These are phyloP conservation scores for Trichoderma oligosporum DNA, from an alignment of 2,329 filamentous ascomycete species.

Conservation along the genomic window DNA sequence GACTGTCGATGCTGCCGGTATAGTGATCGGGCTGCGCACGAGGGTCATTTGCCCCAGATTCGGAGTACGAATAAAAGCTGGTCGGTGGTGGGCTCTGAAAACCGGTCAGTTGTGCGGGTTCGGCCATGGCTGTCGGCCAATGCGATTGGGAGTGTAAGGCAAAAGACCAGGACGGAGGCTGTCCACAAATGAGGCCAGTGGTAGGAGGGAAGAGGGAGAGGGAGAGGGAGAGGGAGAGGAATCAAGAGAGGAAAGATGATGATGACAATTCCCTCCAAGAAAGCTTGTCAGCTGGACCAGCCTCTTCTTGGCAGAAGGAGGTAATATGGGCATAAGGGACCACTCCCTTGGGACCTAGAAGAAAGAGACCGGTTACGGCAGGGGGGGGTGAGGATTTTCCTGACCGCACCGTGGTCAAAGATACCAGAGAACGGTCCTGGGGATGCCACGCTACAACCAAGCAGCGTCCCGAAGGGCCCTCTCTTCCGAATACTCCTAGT, in stretches of 20 bases:
- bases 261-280: background rate
- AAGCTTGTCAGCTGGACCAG: slow-evolving; percentile 15
- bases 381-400: slow-evolving; percentile 12
- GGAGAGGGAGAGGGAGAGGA: background rate
- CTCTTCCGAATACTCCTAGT: no score
- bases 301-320: background rate
- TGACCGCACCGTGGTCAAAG: slow-evolving; percentile 17
- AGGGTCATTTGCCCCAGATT: slow-evolving; percentile 43
- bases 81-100: slow-evolving; percentile 30
- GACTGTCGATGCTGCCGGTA: slow-evolving; percentile 46
- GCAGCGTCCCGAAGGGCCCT: background rate
- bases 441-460: slow-evolving; percentile 3
- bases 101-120: slow-evolving; percentile 31
- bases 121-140: slow-evolving; percentile 26
- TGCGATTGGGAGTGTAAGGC: slow-evolving; percentile 13
- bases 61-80: slow-evolving; percentile 41
- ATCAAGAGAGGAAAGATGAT: background rate
- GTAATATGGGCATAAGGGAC: slow-evolving; percentile 2
- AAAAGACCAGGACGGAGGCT: background rate
- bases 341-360: slow-evolving; percentile 14
- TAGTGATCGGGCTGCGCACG: slow-evolving; percentile 29
- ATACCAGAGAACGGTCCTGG: background rate
- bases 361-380: background rate
- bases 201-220: background rate
- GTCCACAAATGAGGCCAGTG: background rate